Percentiles rank a stretch among this genome's conserved stretches.
Evolutionary conservation across 2,329 filamentous ascomycete species (phyloP).

Genomic region (Aspergillus sp.): DNA sequence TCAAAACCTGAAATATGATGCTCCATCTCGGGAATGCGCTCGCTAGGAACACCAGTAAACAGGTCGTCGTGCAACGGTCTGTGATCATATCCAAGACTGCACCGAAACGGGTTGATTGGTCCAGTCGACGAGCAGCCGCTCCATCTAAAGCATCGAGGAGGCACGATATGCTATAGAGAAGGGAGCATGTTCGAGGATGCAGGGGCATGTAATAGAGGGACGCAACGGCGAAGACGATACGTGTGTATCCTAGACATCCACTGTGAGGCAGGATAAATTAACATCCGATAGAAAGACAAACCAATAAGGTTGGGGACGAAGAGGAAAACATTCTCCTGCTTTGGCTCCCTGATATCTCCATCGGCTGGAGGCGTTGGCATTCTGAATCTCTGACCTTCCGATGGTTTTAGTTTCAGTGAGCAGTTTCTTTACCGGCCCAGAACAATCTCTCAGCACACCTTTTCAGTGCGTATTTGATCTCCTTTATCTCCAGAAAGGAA

Average conservation of each 20-base stretch:
- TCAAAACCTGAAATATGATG: slow-evolving; percentile 86
- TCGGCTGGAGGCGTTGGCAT: not conserved
- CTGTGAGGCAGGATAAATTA: not conserved
- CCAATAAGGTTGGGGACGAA: slow-evolving; percentile 77
- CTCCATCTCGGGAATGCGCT: slow-evolving; percentile 91
- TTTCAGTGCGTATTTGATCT: too few relatives aligned
- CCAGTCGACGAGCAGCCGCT: slow-evolving; percentile 75
- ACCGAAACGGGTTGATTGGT: slow-evolving; percentile 89
- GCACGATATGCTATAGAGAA: slow-evolving; percentile 81
- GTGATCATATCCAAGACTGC: slow-evolving; percentile 97
- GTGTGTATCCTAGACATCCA: slow-evolving; percentile 60
- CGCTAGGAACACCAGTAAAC: slow-evolving; percentile 84
- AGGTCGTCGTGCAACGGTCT: slow-evolving; percentile 90
- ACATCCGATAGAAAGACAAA: slow-evolving; percentile 31
- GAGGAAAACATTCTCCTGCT: slow-evolving; percentile 69
- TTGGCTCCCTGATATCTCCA: not conserved
- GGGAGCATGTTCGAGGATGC: slow-evolving; percentile 86
- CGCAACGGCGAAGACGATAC: slow-evolving; percentile 74
- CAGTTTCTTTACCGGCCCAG: too few relatives aligned
- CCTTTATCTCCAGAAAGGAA: too few relatives aligned
- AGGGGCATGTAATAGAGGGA: slow-evolving; percentile 98
- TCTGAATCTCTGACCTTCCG: not conserved
- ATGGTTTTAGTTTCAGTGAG: not conserved
- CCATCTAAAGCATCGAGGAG: slow-evolving; percentile 91
- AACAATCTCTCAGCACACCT: too few relatives aligned